These are phyloP conservation scores for Hymenoscyphus scutula DNA, from an alignment of 2,329 filamentous ascomycete genomes.

Conservation along the genomic window DNA sequence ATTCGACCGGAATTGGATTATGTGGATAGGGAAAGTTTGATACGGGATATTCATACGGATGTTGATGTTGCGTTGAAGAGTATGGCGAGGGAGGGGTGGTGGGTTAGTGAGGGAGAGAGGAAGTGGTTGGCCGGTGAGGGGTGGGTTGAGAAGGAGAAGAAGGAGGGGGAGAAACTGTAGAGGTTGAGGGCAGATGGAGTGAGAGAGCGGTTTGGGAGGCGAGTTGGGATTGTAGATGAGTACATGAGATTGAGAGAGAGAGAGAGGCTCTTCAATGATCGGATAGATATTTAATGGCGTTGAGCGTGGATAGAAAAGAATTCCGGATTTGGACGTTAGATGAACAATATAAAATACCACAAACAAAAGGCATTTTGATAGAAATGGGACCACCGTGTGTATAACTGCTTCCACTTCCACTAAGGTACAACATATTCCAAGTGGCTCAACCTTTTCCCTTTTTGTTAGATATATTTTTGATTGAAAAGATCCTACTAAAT, in stretches of 20 bases:
- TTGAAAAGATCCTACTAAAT: too few species aligned
- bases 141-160: slow-evolving; percentile 6
- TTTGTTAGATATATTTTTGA: too few species aligned
- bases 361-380: too few species aligned
- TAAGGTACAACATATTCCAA: too few species aligned
- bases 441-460: too few species aligned
- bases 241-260: not conserved
- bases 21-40: slow-evolving; percentile 73
- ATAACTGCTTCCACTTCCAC: too few species aligned
- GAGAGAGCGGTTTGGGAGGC: not conserved
- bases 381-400: too few species aligned
- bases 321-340: too few species aligned
- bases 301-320: too few species aligned
- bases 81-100: slow-evolving; percentile 64
- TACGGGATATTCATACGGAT: slow-evolving; percentile 86
- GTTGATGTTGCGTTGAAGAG: slow-evolving; percentile 78
- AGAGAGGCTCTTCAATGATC: not conserved
- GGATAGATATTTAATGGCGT: too few species aligned
- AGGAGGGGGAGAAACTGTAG: not conserved
- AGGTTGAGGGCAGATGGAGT: not conserved
- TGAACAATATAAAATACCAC: too few species aligned
- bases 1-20: slow-evolving; percentile 91
- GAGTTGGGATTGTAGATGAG: not conserved
- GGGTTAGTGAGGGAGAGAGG: slow-evolving; percentile 21
- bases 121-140: slow-evolving; percentile 21